Percentiles rank a stretch among this genome's conserved stretches.
phyloP scores from a whole-genome alignment of 78 protist species.

The Ministeria vibrans region DNA sequence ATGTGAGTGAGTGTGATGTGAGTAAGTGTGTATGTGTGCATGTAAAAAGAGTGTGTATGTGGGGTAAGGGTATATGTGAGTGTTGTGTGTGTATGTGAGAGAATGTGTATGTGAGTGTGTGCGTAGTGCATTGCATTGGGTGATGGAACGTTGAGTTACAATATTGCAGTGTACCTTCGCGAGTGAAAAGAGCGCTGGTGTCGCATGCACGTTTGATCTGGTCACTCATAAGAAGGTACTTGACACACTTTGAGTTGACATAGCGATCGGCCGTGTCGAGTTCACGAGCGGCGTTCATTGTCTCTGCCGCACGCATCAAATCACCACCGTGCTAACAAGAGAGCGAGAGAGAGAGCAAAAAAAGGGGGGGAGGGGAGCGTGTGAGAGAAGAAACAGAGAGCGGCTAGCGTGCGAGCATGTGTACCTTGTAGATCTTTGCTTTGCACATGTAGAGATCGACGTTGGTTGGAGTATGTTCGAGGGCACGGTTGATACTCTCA shows the following conservation, averaged over 20 bases:
- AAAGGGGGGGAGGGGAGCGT: background rate
- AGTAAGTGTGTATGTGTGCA: background rate
- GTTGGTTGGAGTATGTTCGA: slow-evolving; percentile 80
- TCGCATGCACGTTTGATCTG: slow-evolving; percentile 38
- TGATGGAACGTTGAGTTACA: background rate
- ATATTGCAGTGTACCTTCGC: background rate
- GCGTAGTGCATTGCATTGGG: background rate
- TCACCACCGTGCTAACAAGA: slow-evolving; percentile 57
- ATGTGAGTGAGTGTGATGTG: background rate
- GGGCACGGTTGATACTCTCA: slow-evolving; percentile 25
- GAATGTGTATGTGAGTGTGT: background rate
- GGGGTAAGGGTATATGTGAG: background rate
- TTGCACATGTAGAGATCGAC: slow-evolving; percentile 62
- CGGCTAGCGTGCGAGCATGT: background rate
- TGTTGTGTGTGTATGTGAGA: background rate
- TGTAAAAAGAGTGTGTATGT: too few relatives aligned
- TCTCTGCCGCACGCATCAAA: slow-evolving; percentile 42
- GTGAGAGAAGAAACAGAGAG: background rate
- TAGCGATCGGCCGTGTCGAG: slow-evolving; percentile 87
- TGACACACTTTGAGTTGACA: slow-evolving; percentile 67
- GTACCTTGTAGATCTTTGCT: slow-evolving; percentile 55
- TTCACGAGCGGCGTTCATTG: slow-evolving; percentile 58
- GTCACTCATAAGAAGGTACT: slow-evolving; percentile 55
- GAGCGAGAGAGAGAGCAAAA: background rate
- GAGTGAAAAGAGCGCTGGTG: slow-evolving; percentile 11